Evolutionary conservation across 495 filamentous ascomycete species (phyloP), one percentile per base, ranked within the genome.

Genomic region (Xylaria longipes): DNA sequence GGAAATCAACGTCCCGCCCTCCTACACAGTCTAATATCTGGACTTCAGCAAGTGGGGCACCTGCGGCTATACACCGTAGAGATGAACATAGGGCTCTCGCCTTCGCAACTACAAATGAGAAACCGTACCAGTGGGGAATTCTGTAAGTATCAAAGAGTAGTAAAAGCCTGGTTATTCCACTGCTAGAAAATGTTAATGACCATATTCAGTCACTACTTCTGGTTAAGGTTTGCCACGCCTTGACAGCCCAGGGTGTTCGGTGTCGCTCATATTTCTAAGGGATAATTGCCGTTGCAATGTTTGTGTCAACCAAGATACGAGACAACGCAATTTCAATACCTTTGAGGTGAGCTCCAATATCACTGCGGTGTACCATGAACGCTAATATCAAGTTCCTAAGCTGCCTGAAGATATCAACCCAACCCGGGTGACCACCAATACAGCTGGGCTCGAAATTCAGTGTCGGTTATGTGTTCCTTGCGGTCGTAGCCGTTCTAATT

Each of bases 241-340:
- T 41, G 37, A 57, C 33, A 37, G 39, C 20, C 29, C 15, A 46
- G 54, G 20, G 29, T 54, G 60, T 63, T 35, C 52, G 35, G 45
- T 72, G 64, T 75, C 41, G 15, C 71, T 69, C 37, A 70, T 41
- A 5, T 14, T 37, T 29, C 27, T 39, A 70, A 95, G 94, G 74
- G 94, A 97, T 67, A 92, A 94, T 75, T 97, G 94, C 76, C 92
- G 89, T 62, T 97, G 94, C 76, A 69, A 78, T 0, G 77, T 83
- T 61, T 97, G 94, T 78, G 84, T 94, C 12, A 90, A 97, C 77
- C 89, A 88, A 70, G 89, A 91, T 65, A 97, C 94, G 17, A 89
- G 81, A 77, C 94, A 97, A 79, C 85, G 93, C 41, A 86, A 86
- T 35, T 84, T 91, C 46, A 86, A 95, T 75, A 94, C 90, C 0